A percentile compares a stretch with the other conserved stretches of the same genome.
Conservation (phyloP, 2,329 filamentous ascomycete species). For the Venturia carpophila region DNA sequence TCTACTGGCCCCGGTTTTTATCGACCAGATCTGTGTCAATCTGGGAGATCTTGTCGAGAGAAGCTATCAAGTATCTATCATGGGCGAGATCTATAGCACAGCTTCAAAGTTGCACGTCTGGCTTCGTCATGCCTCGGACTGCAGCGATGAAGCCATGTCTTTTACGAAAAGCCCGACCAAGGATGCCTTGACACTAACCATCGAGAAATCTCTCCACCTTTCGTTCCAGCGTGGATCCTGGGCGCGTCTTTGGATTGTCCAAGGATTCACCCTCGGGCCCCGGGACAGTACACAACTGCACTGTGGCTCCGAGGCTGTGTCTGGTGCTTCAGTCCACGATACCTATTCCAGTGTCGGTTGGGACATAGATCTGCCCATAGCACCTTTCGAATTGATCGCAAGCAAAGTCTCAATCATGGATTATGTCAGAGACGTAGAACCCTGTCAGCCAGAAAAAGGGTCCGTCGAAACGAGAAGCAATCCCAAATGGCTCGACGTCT, state of each 20-base stretch:
- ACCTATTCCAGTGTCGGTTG: too few relatives aligned
- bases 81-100: slow-evolving; percentile 27
- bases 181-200: not conserved
- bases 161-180: not conserved
- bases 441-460: too few relatives aligned
- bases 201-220: not conserved
- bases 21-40: slow-evolving; percentile 15
- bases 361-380: too few relatives aligned
- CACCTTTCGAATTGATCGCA: too few relatives aligned
- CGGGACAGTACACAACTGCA: too few relatives aligned
- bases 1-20: not conserved
- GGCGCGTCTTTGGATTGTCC: not conserved
- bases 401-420: not conserved
- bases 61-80: slow-evolving; percentile 27
- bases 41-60: slow-evolving; percentile 21
- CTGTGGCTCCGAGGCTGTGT: too few relatives aligned
- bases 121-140: slow-evolving; percentile 26
- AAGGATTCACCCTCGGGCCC: not conserved
- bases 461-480: not conserved
- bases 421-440: not conserved
- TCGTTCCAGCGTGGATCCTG: not conserved
- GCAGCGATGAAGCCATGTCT: slow-evolving; percentile 24
- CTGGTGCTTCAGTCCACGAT: too few relatives aligned
- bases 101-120: slow-evolving; percentile 27
- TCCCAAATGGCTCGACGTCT: not conserved